Evolutionary conservation across 306 rosid species (phyloP).

Genomic region (Malus fusca): DNA sequence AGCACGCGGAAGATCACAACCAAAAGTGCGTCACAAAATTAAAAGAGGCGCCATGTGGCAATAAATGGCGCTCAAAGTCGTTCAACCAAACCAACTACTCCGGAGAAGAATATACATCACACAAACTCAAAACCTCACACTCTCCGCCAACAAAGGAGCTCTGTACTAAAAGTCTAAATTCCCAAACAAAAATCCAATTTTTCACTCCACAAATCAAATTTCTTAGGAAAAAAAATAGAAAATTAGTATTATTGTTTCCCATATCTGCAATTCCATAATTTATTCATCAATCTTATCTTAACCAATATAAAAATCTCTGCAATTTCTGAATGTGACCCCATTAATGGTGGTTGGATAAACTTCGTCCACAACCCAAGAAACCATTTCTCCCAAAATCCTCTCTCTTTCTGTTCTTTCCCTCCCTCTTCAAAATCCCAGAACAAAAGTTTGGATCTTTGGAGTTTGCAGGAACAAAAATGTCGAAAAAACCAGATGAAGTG

Average conservation of each 20-base stretch:
- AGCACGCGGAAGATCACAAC: not conserved
- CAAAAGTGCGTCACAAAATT: not conserved
- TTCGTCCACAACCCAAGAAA: not conserved
- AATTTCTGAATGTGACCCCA: not conserved
- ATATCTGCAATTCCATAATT: not conserved
- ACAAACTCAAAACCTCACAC: not conserved
- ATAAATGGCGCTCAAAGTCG: not conserved
- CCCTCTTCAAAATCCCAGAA: not conserved
- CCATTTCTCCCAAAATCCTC: not conserved
- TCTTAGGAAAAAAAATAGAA: too few species aligned
- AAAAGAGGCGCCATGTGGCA: not conserved
- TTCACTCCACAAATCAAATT: too few species aligned
- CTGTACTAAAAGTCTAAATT: not conserved
- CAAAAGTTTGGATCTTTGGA: not conserved
- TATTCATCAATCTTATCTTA: not conserved
- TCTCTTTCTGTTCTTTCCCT: not conserved
- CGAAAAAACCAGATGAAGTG: constrained; percentile 16
- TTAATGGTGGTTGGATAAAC: not conserved
- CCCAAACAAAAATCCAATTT: not conserved
- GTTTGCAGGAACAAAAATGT: not conserved
- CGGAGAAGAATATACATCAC: not conserved
- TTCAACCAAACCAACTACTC: constrained; percentile 19
- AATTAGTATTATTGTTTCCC: too few species aligned
- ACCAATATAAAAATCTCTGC: not conserved
- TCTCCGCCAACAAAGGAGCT: not conserved